These are phyloP conservation scores for Yueomyces sinensis DNA, from an alignment of 805 yeast species.

Conservation along the genomic window DNA sequence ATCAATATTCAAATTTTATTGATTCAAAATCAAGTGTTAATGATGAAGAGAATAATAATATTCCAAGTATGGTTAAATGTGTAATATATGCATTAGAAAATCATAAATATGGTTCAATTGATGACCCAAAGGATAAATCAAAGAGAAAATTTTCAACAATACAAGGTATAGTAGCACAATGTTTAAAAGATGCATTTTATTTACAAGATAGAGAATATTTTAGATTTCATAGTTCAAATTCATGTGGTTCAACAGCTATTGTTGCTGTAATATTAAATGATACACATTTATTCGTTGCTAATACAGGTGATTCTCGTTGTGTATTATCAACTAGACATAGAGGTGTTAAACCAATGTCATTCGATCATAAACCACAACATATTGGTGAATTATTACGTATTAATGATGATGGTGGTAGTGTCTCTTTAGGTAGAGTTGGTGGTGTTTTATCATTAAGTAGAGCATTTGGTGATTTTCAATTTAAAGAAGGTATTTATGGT, in stretches of 20 bases:
- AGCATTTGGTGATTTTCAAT: conserved; percentile 71
- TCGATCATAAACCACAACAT: conserved; percentile 87
- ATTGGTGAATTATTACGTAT: conserved; percentile 89
- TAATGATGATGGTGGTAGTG: conserved; percentile 88
- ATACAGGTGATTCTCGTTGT: conserved; percentile 68
- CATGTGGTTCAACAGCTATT: conserved; percentile 42
- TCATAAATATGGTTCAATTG: conserved; percentile 15
- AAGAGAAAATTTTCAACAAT: conserved; percentile 17
- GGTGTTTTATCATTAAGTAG: conserved; percentile 88
- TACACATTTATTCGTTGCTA: conserved; percentile 41
- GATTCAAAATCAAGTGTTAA: neutral
- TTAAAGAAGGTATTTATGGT: conserved; percentile 25
- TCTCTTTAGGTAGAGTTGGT: conserved; percentile 85
- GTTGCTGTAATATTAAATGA: conserved; percentile 32
- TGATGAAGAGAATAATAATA: conserved; percentile 6
- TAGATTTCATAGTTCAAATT: conserved; percentile 25
- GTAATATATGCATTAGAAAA: conserved; percentile 18
- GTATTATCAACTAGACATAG: conserved; percentile 34
- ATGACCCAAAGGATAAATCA: conserved; percentile 1
- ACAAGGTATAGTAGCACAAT: conserved; percentile 25
- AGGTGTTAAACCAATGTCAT: conserved; percentile 53
- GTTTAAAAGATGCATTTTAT: conserved; percentile 32
- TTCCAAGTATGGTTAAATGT: conserved; percentile 19
- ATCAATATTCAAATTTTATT: neutral
- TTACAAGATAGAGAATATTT: conserved; percentile 33